Conservation (phyloP, 306 rosid species). For the Mimosa pudica region DNA sequence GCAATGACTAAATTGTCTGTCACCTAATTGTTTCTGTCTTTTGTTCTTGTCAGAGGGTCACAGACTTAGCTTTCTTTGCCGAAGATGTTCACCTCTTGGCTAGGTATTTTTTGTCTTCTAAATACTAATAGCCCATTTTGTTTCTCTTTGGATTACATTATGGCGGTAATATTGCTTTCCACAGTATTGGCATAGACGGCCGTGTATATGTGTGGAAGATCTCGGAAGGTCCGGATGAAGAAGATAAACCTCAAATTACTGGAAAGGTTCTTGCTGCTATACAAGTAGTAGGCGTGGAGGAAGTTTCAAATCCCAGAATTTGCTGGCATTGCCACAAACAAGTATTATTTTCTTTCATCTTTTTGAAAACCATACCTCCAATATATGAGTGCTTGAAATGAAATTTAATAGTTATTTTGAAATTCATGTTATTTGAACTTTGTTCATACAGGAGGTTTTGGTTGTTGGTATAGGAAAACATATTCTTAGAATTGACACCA, state of each 20-base stretch:
- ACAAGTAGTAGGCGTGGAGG: conserved; percentile 78
- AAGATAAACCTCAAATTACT: conserved; percentile 83
- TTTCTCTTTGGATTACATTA: conserved; percentile 25
- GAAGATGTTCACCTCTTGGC: conserved; percentile 99
- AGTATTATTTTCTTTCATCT: conserved; percentile 42
- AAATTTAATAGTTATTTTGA: conserved; percentile 1
- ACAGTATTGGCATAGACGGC: conserved; percentile 90
- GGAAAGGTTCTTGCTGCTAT: conserved; percentile 76
- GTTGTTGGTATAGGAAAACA: conserved; percentile 87
- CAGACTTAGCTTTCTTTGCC: conserved; percentile 97
- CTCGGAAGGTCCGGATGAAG: conserved; percentile 95
- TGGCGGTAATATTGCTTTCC: conserved; percentile 40
- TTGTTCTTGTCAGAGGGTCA: conserved; percentile 78
- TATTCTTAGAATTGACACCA: conserved; percentile 86
- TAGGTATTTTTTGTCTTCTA: conserved; percentile 60
- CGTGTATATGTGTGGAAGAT: conserved; percentile 93
- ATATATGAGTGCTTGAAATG: conserved; percentile 20
- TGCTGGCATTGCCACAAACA: conserved; percentile 99
- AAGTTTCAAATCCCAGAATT: conserved; percentile 79
- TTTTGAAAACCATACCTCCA: background rate
- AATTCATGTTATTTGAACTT: conserved; percentile 37
- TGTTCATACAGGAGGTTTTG: conserved; percentile 77
- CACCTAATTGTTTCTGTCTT: conserved; percentile 29
- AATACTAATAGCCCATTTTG: background rate
- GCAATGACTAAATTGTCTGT: conserved; percentile 3